Percentiles rank a stretch among this genome's conserved stretches.
Evolutionary conservation across 1,284 basidiomycete species (phyloP).

Genomic region (Uromyces viciae-fabae): DNA sequence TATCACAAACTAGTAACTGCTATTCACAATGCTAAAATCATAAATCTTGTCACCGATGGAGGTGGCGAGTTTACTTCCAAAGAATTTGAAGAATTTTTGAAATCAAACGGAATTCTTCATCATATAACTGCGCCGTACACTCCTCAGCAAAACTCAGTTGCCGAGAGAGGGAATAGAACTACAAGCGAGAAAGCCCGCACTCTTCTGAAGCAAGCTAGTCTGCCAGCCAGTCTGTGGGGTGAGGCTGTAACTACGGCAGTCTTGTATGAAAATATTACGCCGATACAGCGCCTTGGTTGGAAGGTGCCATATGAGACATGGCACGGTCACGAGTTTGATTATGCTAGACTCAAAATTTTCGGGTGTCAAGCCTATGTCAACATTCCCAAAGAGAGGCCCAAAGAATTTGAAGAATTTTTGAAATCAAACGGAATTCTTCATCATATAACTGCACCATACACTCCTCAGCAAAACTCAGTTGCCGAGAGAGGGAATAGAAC

Average conservation of each 20-base stretch:
- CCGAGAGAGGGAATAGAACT: slow-evolving; percentile 52
- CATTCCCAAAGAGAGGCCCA: not conserved
- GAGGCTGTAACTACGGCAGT: slow-evolving; percentile 52
- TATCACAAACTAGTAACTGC: too few species aligned
- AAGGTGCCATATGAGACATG: not conserved
- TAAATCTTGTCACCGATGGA: not conserved
- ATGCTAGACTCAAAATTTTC: not conserved
- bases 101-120: not conserved
- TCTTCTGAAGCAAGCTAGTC: slow-evolving; percentile 50
- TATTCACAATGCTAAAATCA: too few species aligned
- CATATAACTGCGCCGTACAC: slow-evolving; percentile 50
- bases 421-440: not conserved
- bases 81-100: not conserved
- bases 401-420: not conserved
- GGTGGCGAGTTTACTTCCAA: not conserved
- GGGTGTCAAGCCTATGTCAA: too few species aligned
- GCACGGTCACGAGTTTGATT: not conserved
- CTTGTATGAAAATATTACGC: slow-evolving; percentile 53
- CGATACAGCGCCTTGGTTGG: not conserved
- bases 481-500: slow-evolving; percentile 53
- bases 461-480: slow-evolving; percentile 54
- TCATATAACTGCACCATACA: slow-evolving; percentile 48
- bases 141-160: slow-evolving; percentile 54
- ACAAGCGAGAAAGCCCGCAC: slow-evolving; percentile 50
- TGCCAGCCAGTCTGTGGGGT: slow-evolving; percentile 54